phyloP scores from a whole-genome alignment of 371 early-diverging fungal species.

The Actinomortierella ambigua region DNA sequence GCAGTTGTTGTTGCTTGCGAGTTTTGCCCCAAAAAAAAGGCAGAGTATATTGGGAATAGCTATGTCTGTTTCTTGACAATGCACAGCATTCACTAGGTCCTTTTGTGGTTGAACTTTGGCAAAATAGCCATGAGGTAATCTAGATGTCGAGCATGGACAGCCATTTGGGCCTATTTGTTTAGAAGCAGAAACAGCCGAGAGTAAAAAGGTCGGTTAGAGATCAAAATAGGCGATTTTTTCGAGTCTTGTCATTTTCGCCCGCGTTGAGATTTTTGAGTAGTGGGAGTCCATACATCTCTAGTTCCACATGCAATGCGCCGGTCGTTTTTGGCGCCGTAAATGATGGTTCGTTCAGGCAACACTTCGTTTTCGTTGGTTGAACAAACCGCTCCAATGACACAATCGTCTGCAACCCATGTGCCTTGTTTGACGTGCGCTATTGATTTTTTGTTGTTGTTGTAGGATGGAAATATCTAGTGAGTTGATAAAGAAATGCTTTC shows the following conservation, averaged over 20 bases:
- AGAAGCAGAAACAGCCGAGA: neutral
- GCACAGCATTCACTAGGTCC: conserved; percentile 17
- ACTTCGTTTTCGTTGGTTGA: conserved; percentile 67
- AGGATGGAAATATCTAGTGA: no score
- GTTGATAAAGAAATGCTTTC: neutral
- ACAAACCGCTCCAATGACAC: conserved; percentile 77
- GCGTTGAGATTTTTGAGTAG: neutral
- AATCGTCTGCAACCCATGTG: conserved; percentile 70
- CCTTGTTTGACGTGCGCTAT: conserved; percentile 64
- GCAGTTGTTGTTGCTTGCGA: no score
- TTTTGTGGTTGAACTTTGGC: conserved; percentile 69
- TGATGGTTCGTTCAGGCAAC: conserved; percentile 67
- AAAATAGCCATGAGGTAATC: conserved; percentile 68
- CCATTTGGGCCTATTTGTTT: conserved; percentile 51
- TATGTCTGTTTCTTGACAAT: no score
- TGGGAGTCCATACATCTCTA: conserved; percentile 18
- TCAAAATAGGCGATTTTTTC: conserved; percentile 20
- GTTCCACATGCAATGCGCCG: conserved; percentile 57
- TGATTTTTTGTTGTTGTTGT: neutral
- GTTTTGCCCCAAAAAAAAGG: no score
- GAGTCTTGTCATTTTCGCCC: conserved; percentile 4
- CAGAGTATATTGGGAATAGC: no score
- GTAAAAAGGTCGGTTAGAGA: conserved; percentile 8
- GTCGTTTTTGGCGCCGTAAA: conserved; percentile 66
- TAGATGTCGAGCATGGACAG: conserved; percentile 72